Evolutionary conservation across 2,329 filamentous ascomycete genomes (phyloP).

Genomic region (Colletotrichum cereale): DNA sequence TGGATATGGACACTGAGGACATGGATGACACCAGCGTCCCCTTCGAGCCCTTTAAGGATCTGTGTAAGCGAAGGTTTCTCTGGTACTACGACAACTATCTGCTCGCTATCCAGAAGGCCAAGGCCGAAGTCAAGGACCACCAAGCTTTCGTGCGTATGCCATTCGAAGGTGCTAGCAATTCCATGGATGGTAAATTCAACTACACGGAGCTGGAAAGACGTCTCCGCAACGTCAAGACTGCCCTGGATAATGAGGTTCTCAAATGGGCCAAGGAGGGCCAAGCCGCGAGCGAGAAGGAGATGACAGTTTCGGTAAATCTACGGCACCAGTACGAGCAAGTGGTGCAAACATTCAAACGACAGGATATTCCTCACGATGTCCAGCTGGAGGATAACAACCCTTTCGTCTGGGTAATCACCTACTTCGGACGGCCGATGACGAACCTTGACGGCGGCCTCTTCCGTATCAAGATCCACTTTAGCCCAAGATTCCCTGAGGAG

Average conservation of each 20-base stretch:
- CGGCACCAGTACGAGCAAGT: slow-evolving; percentile 88
- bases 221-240: slow-evolving; percentile 75
- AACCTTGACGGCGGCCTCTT: slow-evolving; percentile 94
- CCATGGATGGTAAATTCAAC: slow-evolving; percentile 88
- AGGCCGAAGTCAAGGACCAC: slow-evolving; percentile 72
- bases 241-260: slow-evolving; percentile 78
- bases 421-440: slow-evolving; percentile 93
- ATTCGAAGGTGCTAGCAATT: slow-evolving; percentile 82
- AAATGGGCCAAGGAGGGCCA: slow-evolving; percentile 80
- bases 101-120: slow-evolving; percentile 74
- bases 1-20: slow-evolving; percentile 62
- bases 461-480: slow-evolving; percentile 82
- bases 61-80: slow-evolving; percentile 90
- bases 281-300: slow-evolving; percentile 72
- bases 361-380: slow-evolving; percentile 80
- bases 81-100: slow-evolving; percentile 97
- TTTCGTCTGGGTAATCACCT: slow-evolving; percentile 89
- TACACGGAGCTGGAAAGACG: slow-evolving; percentile 81
- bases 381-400: slow-evolving; percentile 85
- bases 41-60: slow-evolving; percentile 90
- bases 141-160: slow-evolving; percentile 83
- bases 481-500: slow-evolving; percentile 86
- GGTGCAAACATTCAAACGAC: slow-evolving; percentile 77
- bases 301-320: slow-evolving; percentile 83
- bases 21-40: slow-evolving; percentile 66